Conservation (phyloP, 2,329 filamentous ascomycete genomes). For the Ceratocystis smalleyi region DNA sequence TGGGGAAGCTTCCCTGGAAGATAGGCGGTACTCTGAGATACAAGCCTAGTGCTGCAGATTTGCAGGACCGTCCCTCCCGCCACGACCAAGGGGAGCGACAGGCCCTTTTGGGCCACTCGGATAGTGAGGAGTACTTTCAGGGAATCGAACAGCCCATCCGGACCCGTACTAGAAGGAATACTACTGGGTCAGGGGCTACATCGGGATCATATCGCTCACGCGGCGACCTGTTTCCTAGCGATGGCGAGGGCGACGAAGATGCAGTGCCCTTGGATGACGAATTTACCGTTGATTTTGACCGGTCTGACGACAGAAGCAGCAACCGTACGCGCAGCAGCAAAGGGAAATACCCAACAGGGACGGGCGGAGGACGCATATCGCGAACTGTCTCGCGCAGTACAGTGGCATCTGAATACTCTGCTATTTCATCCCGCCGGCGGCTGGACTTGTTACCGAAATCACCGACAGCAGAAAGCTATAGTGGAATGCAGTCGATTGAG, state of each 20-base stretch:
- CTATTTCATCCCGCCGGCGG: constrained; percentile 20
- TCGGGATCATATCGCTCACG: constrained; percentile 74
- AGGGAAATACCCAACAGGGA: constrained; percentile 35
- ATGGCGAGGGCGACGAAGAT: constrained; percentile 74
- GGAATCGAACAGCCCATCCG: constrained; percentile 27
- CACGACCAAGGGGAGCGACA: constrained; percentile 43
- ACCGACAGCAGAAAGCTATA: constrained; percentile 18
- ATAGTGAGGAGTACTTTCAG: constrained; percentile 29
- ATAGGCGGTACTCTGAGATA: constrained; percentile 72
- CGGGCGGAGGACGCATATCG: constrained; percentile 24
- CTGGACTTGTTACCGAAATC: not conserved
- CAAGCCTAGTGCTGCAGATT: constrained; percentile 75
- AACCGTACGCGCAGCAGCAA: constrained; percentile 46
- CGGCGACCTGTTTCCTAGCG: constrained; percentile 81
- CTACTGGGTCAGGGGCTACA: constrained; percentile 63
- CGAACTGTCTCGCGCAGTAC: constrained; percentile 46
- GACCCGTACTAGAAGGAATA: constrained; percentile 52
- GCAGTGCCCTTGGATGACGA: constrained; percentile 87
- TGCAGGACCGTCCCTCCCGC: constrained; percentile 67
- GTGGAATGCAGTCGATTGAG: constrained; percentile 29
- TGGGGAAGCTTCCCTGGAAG: constrained; percentile 71
- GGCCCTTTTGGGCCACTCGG: constrained; percentile 42
- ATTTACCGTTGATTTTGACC: constrained; percentile 68
- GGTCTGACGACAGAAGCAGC: constrained; percentile 60
- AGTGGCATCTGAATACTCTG: constrained; percentile 31